Evolutionary conservation across 306 rosid species (phyloP).

Genomic region (Prunus fruticosa): DNA sequence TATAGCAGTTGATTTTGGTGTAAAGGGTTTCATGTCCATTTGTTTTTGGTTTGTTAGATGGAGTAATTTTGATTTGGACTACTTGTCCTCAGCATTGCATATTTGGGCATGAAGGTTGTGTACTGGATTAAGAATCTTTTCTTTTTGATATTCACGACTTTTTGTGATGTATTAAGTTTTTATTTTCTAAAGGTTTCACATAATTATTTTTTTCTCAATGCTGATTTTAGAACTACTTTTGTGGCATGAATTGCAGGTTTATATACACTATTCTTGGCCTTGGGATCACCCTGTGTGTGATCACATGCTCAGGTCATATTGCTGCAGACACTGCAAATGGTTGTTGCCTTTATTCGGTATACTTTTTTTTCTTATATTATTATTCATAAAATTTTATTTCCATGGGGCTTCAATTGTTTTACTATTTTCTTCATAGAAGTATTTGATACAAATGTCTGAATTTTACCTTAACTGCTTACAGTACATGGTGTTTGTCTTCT

Average conservation of each 20-base stretch:
- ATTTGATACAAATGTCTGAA: background rate
- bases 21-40: background rate
- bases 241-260: constrained; percentile 55
- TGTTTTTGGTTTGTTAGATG: background rate
- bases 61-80: background rate
- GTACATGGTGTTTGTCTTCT: constrained; percentile 62
- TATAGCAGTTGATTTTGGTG: background rate
- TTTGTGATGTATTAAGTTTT: background rate
- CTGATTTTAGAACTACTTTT: constrained; percentile 5
- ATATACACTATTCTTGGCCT: constrained; percentile 67
- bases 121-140: no score
- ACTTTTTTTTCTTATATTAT: constrained; percentile 30
- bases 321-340: constrained; percentile 81
- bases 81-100: background rate
- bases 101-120: background rate
- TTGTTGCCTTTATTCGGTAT: constrained; percentile 83
- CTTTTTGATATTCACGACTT: no score
- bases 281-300: constrained; percentile 56
- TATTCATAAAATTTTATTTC: background rate
- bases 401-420: background rate
- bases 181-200: background rate
- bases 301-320: constrained; percentile 75
- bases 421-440: background rate
- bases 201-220: background rate
- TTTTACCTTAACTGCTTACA: constrained; percentile 29